Conservation (phyloP, 495 filamentous ascomycete species). For the Penicillium soppii region DNA sequence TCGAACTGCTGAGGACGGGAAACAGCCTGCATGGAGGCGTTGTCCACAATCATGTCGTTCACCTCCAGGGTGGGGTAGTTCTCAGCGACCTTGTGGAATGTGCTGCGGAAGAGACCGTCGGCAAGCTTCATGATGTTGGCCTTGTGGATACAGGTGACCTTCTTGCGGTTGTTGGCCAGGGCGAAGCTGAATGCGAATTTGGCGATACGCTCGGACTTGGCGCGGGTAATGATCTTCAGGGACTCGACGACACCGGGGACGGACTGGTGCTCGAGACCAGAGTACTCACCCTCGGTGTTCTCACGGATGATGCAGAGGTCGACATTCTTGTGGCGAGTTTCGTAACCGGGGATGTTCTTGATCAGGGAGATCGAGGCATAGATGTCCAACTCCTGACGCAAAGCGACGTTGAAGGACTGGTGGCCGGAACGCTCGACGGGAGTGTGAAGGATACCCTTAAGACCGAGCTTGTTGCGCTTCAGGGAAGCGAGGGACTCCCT, state of each 20-base stretch:
- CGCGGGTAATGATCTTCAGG: conserved; percentile 98
- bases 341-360: conserved; percentile 98
- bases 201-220: conserved; percentile 97
- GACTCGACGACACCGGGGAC: conserved; percentile 97
- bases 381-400: conserved; percentile 98
- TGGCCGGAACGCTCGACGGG: conserved; percentile 96
- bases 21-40: conserved; percentile 98
- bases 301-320: conserved; percentile 99
- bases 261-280: conserved; percentile 96
- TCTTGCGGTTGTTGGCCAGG: conserved; percentile 95
- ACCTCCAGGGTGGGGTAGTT: conserved; percentile 91
- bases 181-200: conserved; percentile 98
- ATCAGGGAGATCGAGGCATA: conserved; percentile 97
- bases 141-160: conserved; percentile 99
- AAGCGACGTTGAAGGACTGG: conserved; percentile 98
- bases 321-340: conserved; percentile 94
- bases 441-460: conserved; percentile 96
- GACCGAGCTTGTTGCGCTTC: conserved; percentile 94
- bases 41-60: conserved; percentile 99
- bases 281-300: conserved; percentile 99
- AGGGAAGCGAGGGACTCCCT: conserved; percentile 91
- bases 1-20: conserved; percentile 96
- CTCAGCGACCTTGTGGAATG: conserved; percentile 87
- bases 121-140: conserved; percentile 99
- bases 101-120: conserved; percentile 96